Evolutionary conservation across 2,329 filamentous ascomycete genomes (phyloP).

Genomic region (Apiospora saccharicola): DNA sequence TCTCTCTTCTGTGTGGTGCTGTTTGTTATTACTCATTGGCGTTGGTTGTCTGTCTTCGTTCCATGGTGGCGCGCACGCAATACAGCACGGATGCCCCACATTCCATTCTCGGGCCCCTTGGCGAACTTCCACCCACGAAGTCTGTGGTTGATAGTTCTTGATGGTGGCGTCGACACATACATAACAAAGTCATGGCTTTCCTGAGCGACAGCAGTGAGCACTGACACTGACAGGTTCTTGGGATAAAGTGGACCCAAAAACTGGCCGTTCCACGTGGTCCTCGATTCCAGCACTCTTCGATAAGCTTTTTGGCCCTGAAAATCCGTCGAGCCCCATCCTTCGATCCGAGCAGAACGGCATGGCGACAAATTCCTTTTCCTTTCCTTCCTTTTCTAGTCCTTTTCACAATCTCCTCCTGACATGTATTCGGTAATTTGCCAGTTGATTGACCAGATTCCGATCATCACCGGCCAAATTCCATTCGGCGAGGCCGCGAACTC

Average conservation of each 20-base stretch:
- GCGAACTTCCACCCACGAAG: neutral
- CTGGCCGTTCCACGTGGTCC: neutral
- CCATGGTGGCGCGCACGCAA: neutral
- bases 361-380: neutral
- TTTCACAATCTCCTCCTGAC: neutral
- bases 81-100: neutral
- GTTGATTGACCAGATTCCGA: neutral
- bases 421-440: neutral
- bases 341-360: neutral
- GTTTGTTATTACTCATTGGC: neutral
- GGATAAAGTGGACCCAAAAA: neutral
- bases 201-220: neutral
- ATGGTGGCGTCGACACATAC: neutral
- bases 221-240: neutral
- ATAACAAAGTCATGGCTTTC: neutral
- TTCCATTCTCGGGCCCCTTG: neutral
- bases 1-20: neutral
- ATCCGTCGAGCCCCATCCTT: neutral
- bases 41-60: neutral
- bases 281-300: neutral
- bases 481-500: neutral
- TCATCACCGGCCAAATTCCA: neutral
- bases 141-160: neutral
- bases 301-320: conserved; percentile 5
- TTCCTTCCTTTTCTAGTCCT: neutral